These are phyloP conservation scores for Pseudonitzschia multistriata DNA, from an alignment of 108 stramenopile species.

Conservation along the genomic window DNA sequence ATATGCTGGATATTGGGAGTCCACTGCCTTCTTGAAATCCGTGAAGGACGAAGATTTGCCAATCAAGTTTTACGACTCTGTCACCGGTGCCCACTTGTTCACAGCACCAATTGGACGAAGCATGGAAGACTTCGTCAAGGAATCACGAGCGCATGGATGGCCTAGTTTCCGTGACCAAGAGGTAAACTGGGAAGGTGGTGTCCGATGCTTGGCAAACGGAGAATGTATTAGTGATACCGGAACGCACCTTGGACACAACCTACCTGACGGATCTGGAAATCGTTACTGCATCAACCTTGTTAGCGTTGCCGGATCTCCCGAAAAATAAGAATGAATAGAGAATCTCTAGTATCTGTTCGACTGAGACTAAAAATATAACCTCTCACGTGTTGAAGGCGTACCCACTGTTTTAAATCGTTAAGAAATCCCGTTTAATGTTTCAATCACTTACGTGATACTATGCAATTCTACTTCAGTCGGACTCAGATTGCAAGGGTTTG, in stretches of 20 bases:
- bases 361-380: too few relatives aligned
- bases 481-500: constrained; percentile 7
- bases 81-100: constrained; percentile 75
- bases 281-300: constrained; percentile 93
- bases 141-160: constrained; percentile 72
- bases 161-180: constrained; percentile 88
- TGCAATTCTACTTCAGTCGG: not conserved
- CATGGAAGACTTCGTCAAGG: constrained; percentile 72
- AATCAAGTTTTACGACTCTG: constrained; percentile 80
- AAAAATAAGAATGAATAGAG: not conserved
- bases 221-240: constrained; percentile 87
- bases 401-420: not conserved
- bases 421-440: not conserved
- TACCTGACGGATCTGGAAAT: constrained; percentile 81
- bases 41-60: constrained; percentile 36
- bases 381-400: too few relatives aligned
- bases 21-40: constrained; percentile 56
- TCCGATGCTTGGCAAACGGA: constrained; percentile 76
- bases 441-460: not conserved
- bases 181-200: constrained; percentile 85
- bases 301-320: constrained; percentile 75
- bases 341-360: too few relatives aligned
- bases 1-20: constrained; percentile 65
- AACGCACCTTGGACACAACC: constrained; percentile 82
- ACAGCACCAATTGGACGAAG: constrained; percentile 68